phyloP scores from a whole-genome alignment of 192 early-diverging fungal genomes.

The Geosiphon pyriformis region DNA sequence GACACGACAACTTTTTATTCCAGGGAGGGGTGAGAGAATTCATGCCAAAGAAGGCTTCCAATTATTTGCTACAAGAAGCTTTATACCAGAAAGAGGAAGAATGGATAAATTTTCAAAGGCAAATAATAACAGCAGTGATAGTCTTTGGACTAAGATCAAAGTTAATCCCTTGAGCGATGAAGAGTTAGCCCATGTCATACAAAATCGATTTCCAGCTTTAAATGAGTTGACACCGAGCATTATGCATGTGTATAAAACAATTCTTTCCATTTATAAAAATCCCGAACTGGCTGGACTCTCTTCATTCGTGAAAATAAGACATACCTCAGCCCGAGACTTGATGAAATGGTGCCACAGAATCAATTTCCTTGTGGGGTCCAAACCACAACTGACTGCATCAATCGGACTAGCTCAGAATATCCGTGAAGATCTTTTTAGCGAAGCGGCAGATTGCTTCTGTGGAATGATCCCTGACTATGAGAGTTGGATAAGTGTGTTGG shows the following conservation, averaged over 20 bases:
- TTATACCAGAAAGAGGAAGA: conserved; percentile 47
- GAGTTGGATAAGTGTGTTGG: conserved; percentile 55
- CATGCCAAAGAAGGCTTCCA: conserved; percentile 81
- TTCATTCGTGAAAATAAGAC: conserved; percentile 37
- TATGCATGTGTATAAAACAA: conserved; percentile 48
- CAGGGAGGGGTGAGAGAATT: conserved; percentile 83
- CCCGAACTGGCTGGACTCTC: conserved; percentile 2
- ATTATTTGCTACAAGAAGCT: conserved; percentile 81
- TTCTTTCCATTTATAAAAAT: conserved; percentile 42
- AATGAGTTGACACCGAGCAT: conserved; percentile 47
- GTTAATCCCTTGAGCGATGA: conserved; percentile 54
- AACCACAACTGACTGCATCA: conserved; percentile 25
- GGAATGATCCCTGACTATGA: conserved; percentile 70
- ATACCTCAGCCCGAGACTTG: conserved; percentile 78
- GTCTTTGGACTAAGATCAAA: conserved; percentile 76
- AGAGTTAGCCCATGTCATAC: conserved; percentile 66
- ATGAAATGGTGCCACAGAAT: conserved; percentile 88
- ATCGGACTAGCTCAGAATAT: conserved; percentile 38
- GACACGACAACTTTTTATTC: conserved; percentile 81
- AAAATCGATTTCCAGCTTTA: conserved; percentile 48
- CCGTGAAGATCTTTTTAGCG: conserved; percentile 69
- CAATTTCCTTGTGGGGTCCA: conserved; percentile 39
- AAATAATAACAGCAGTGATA: conserved; percentile 51
- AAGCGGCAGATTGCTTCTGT: conserved; percentile 84
- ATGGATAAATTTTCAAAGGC: conserved; percentile 25